phyloP scores from a whole-genome alignment of 148 eudicot species.

The Chenopodium formosanum region DNA sequence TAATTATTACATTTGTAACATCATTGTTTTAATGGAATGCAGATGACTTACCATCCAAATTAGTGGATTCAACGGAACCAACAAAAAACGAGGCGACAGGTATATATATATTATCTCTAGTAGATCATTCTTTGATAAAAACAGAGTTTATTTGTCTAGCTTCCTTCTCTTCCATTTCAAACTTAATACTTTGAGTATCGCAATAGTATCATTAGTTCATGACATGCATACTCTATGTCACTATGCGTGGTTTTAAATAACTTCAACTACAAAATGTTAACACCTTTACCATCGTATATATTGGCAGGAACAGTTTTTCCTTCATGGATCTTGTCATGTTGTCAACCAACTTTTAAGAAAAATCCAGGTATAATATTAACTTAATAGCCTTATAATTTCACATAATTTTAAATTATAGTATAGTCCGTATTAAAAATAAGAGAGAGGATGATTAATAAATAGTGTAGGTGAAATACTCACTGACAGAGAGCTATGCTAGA shows the following conservation, averaged over 20 bases:
- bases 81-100: neutral
- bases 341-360: neutral
- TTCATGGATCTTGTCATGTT: constrained; percentile 9
- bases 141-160: neutral
- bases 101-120: too few relatives aligned
- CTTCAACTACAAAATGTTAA: neutral
- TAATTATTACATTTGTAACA: neutral
- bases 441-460: too few relatives aligned
- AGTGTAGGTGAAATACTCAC: too few relatives aligned
- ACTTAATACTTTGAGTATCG: too few relatives aligned
- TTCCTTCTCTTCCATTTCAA: too few relatives aligned
- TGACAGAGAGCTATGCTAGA: too few relatives aligned
- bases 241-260: too few relatives aligned
- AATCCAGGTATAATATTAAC: neutral
- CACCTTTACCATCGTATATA: neutral
- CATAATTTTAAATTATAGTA: too few relatives aligned
- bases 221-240: too few relatives aligned
- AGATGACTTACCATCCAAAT: neutral
- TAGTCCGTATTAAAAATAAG: too few relatives aligned
- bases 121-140: too few relatives aligned
- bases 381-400: neutral
- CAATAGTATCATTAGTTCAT: too few relatives aligned
- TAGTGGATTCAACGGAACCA: neutral
- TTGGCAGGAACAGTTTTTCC: neutral
- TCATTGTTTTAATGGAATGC: neutral